phyloP scores from a whole-genome alignment of 2,329 filamentous ascomycete genomes.

The Pyricularia sp. region DNA sequence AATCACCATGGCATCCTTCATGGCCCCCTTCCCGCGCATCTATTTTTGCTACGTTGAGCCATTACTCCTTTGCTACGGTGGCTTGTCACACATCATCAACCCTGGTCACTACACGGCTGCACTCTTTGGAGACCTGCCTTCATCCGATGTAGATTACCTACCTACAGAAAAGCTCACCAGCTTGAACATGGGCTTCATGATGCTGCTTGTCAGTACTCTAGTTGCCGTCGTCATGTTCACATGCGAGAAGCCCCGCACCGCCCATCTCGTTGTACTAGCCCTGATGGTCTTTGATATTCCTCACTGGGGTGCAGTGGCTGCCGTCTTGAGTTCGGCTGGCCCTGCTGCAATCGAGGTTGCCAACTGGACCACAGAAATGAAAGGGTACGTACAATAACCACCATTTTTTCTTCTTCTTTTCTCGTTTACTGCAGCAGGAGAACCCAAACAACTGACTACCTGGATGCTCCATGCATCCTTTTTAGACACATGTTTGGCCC shows the following conservation, averaged over 20 bases:
- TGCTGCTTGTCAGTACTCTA: not conserved
- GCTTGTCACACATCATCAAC: not conserved
- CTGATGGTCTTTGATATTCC: not conserved
- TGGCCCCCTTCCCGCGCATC: conserved; percentile 2
- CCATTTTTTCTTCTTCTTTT: not conserved
- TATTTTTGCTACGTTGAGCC: conserved; percentile 5
- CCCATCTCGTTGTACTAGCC: not conserved
- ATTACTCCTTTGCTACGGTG: not conserved
- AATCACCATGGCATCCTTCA: conserved; percentile 3
- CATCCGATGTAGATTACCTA: not conserved
- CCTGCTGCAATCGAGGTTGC: not conserved
- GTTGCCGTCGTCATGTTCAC: conserved; percentile 2
- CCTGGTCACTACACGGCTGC: conserved; percentile 1
- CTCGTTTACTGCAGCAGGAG: not conserved
- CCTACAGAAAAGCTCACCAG: conserved; percentile 1
- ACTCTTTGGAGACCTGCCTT: not conserved
- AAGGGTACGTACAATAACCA: not conserved
- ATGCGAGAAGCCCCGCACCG: not conserved
- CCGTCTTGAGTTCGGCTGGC: not conserved
- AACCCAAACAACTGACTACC: not conserved
- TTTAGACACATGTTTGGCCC: conserved; percentile 1
- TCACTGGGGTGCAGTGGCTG: not conserved
- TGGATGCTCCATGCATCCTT: no score
- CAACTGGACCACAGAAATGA: conserved; percentile 1
- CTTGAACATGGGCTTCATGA: not conserved